Base-by-base conservation (phyloP, 768 basidiomycete species). In the Paxillus involutus region DNA sequence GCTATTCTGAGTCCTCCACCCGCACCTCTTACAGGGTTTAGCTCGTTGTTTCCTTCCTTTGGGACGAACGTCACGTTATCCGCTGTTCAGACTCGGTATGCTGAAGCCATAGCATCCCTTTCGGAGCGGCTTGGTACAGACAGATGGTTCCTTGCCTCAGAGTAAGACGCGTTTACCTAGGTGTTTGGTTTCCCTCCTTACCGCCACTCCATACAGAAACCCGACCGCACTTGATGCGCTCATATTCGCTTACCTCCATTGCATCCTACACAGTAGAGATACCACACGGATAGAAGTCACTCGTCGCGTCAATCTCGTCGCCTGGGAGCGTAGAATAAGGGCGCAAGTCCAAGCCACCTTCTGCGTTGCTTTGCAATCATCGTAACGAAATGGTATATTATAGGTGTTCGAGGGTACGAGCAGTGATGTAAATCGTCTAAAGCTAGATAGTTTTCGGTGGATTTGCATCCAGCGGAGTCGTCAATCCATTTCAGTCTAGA, bases 171-270 rank as follows among this genome's bases (percentile, higher is more conserved):
- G 3, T 45, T 8, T 6, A 24, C 19, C 33, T 44, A 10, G 37
- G 48, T 39, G 44, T 43, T 6, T 51, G 37, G 9, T 44, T 29
- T 11, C 19, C n/a, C 39, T 43, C 26, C 29, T 54, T 9, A 33
- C 41, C 56, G 41, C 36, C 32, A 43, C 59, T 46, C 14, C n/a
- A 16, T 35, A 10, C 53, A 94, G 91, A 46, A 75, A 76, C 24
- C 88, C 91, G 19, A 94, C 91, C 1, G 80, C 86, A 0, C 81
- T 94, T 13, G 91, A 94, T 64, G 91, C 91, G 3, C 81, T 92
- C 42, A 75, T 81, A 6, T 94, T 93, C 64, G 91, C 91, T 1
- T 94, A 94, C 62, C 74, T 94, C 12, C 85, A 91, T 67, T 77
- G 75, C 50, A 77, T 91, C 21, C 71, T 89, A 6, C 73, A 83